A percentile compares a stretch with the other conserved stretches of the same genome.
Evolutionary conservation across 139 green algal genomes (phyloP).

Genomic region (Asterochloris sp.): DNA sequence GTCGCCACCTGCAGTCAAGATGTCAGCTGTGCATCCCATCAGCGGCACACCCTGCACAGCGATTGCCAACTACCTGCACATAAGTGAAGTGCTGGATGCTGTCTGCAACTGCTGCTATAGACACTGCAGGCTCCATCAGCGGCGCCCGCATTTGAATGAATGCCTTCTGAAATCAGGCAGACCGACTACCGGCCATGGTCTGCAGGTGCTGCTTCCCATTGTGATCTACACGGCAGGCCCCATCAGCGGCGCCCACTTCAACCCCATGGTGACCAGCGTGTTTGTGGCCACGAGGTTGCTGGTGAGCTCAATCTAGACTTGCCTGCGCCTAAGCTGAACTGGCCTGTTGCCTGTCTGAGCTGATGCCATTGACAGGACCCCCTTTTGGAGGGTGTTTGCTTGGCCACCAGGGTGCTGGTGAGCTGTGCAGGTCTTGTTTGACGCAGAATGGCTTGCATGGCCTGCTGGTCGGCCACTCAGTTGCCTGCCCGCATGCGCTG

Average conservation of each 20-base stretch:
- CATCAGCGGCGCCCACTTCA: constrained; percentile 25
- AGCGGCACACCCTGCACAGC: too few relatives aligned
- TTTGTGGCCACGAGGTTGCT: constrained; percentile 7
- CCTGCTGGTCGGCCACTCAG: too few relatives aligned
- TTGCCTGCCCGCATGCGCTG: too few relatives aligned
- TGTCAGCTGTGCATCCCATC: neutral
- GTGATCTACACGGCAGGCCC: constrained; percentile 17
- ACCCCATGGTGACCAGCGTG: constrained; percentile 25
- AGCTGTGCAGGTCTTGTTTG: too few relatives aligned
- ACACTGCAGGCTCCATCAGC: neutral
- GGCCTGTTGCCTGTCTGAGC: too few relatives aligned
- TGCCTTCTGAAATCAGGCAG: neutral
- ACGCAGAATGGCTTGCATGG: too few relatives aligned
- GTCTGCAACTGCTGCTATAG: neutral
- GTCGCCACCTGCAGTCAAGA: too few relatives aligned
- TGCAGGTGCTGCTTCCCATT: constrained; percentile 25
- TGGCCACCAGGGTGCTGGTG: too few relatives aligned
- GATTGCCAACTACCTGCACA: neutral
- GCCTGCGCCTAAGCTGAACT: too few relatives aligned
- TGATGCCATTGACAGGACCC: neutral
- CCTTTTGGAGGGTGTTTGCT: too few relatives aligned
- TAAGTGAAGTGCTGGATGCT: neutral
- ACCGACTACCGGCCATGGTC: neutral
- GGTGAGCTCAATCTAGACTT: neutral
- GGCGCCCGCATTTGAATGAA: neutral